These are phyloP conservation scores for Gracilaria vermiculophylla DNA, from an alignment of 23 red algal species.

Conservation along the genomic window DNA sequence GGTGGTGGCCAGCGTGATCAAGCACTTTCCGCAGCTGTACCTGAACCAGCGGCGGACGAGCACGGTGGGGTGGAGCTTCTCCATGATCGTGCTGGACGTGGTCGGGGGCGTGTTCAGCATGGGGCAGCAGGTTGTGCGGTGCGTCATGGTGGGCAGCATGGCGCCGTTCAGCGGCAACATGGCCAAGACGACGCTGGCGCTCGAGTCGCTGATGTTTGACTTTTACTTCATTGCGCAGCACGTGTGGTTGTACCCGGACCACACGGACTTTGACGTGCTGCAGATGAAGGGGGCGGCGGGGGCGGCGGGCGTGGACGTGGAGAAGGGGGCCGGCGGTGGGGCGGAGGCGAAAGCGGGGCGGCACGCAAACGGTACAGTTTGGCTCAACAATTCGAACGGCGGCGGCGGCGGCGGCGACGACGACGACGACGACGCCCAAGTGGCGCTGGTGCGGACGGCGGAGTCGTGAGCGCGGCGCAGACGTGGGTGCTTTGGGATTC, in stretches of 20 bases:
- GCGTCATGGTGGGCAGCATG: slow-evolving; percentile 23
- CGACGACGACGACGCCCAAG: background rate
- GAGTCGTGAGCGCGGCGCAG: background rate
- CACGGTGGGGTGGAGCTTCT: slow-evolving; percentile 66
- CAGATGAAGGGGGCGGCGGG: background rate
- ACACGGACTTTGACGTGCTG: slow-evolving; percentile 27
- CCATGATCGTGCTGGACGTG: slow-evolving; percentile 60
- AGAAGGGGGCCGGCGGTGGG: background rate
- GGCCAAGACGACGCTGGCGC: slow-evolving; percentile 76
- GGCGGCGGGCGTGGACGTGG: background rate
- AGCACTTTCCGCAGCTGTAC: slow-evolving; percentile 76
- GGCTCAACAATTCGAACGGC: too few species aligned
- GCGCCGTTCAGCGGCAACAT: slow-evolving; percentile 72
- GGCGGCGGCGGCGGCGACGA: too few species aligned
- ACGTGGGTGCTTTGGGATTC: too few species aligned
- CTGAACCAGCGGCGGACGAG: slow-evolving; percentile 55
- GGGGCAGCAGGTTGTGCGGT: slow-evolving; percentile 52
- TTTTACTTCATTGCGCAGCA: slow-evolving; percentile 79
- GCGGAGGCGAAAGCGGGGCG: background rate
- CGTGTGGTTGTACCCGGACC: slow-evolving; percentile 55
- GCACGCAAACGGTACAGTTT: background rate
- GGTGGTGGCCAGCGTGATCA: slow-evolving; percentile 64
- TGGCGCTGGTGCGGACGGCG: background rate
- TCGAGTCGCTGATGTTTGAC: slow-evolving; percentile 74
- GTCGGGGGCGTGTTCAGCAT: slow-evolving; percentile 73